Percentiles rank a stretch among this genome's conserved stretches.
These are phyloP conservation scores for Metschnikowia sp. DNA, from an alignment of 805 yeast species.

Conservation along the genomic window DNA sequence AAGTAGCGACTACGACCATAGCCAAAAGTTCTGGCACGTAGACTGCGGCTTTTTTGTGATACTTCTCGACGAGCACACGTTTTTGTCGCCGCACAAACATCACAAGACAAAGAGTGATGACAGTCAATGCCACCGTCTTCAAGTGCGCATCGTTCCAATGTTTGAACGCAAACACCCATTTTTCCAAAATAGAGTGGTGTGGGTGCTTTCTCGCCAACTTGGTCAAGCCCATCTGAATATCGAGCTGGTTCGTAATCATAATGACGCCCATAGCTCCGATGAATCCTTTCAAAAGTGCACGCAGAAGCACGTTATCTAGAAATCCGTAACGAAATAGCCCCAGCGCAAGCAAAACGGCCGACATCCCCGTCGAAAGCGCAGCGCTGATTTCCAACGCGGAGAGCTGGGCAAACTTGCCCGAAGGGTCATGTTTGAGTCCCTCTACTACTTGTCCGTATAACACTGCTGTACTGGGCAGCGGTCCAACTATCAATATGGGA, in stretches of 20 bases:
- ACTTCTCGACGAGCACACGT: slow-evolving; percentile 14
- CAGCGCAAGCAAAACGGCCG: slow-evolving; percentile 19
- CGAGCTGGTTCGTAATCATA: slow-evolving; percentile 55
- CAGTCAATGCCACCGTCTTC: slow-evolving; percentile 17
- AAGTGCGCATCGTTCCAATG: slow-evolving; percentile 9
- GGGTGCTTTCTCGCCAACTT: slow-evolving; percentile 20
- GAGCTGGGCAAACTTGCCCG: slow-evolving; percentile 44
- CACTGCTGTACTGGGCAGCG: slow-evolving; percentile 84
- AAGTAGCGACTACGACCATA: slow-evolving; percentile 30
- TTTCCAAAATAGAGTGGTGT: slow-evolving; percentile 18
- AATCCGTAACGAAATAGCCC: slow-evolving; percentile 76
- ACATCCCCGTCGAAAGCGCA: slow-evolving; percentile 17
- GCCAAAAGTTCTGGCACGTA: slow-evolving; percentile 31
- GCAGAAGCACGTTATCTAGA: slow-evolving; percentile 73
- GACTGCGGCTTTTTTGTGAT: slow-evolving; percentile 18
- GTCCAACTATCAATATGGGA: slow-evolving; percentile 88
- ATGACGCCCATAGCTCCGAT: slow-evolving; percentile 82
- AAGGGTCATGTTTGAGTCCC: slow-evolving; percentile 14
- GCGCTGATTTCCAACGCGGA: slow-evolving; percentile 22
- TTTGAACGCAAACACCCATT: slow-evolving; percentile 8
- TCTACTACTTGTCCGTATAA: slow-evolving; percentile 79
- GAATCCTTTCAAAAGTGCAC: slow-evolving; percentile 77
- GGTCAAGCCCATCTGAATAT: slow-evolving; percentile 47
- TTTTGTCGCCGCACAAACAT: slow-evolving; percentile 21
- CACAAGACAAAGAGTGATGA: slow-evolving; percentile 22